phyloP scores from a whole-genome alignment of 202 grass and related monocot species.

The Hordeum pubiflorum region DNA sequence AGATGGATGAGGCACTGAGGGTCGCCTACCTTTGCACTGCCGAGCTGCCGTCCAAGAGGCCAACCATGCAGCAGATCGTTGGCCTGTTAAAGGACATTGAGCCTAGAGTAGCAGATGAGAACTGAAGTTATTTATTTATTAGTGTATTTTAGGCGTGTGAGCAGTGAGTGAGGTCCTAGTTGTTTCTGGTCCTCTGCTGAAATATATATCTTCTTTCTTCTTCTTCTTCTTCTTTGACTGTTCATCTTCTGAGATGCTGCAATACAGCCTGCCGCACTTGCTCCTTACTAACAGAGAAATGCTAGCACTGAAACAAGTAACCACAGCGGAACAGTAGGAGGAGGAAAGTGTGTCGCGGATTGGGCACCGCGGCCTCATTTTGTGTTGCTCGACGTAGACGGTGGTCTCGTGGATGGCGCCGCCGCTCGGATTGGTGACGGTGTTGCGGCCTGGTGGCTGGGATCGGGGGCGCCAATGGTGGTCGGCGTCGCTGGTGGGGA shows the following conservation, averaged over 20 bases:
- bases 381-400: too few relatives aligned
- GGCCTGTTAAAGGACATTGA: slow-evolving; percentile 96
- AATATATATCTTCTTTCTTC: background rate
- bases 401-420: too few relatives aligned
- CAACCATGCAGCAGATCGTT: slow-evolving; percentile 94
- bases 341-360: too few relatives aligned
- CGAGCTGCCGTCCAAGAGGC: slow-evolving; percentile 78
- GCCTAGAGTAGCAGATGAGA: slow-evolving; percentile 39
- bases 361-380: too few relatives aligned
- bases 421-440: too few relatives aligned
- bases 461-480: too few relatives aligned
- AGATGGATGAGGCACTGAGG: slow-evolving; percentile 81
- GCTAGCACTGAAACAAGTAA: background rate
- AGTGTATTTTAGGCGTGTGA: slow-evolving; percentile 19
- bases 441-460: too few relatives aligned
- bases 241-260: slow-evolving; percentile 30
- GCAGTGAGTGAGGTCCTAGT: slow-evolving; percentile 24
- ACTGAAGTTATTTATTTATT: slow-evolving; percentile 17
- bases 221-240: background rate
- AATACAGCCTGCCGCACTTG: slow-evolving; percentile 36
- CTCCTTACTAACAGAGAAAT: slow-evolving; percentile 13
- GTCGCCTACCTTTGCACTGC: slow-evolving; percentile 91
- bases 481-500: too few relatives aligned
- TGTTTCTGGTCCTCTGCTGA: slow-evolving; percentile 30
- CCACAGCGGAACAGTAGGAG: too few relatives aligned